Percentiles rank a stretch among this genome's conserved stretches.
phyloP scores from a whole-genome alignment of 2,329 filamentous ascomycete genomes.

The Fusarium sororula region DNA sequence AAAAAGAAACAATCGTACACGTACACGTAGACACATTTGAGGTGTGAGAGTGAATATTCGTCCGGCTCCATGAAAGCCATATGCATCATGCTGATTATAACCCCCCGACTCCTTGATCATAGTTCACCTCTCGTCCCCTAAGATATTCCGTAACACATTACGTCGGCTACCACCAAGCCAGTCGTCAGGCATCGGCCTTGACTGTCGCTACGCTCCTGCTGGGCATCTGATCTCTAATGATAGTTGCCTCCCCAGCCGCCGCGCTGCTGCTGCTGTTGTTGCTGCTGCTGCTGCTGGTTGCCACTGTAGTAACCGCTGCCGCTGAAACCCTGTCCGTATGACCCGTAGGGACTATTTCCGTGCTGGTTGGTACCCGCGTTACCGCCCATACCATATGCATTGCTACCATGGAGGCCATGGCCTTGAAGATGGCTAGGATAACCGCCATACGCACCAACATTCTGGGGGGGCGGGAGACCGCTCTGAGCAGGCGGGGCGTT shows the following conservation, averaged over 20 bases:
- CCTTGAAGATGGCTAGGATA: slow-evolving; percentile 65
- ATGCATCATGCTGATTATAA: slow-evolving; percentile 46
- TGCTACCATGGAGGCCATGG: slow-evolving; percentile 63
- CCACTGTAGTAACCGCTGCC: slow-evolving; percentile 58
- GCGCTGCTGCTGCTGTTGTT: slow-evolving; percentile 50
- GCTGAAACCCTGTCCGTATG: slow-evolving; percentile 59
- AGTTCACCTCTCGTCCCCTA: slow-evolving; percentile 32
- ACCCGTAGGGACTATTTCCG: slow-evolving; percentile 62
- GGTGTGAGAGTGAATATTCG: slow-evolving; percentile 41
- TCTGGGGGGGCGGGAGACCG: slow-evolving; percentile 65
- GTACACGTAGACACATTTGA: slow-evolving; percentile 48
- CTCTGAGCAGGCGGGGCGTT: slow-evolving; percentile 59
- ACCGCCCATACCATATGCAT: slow-evolving; percentile 64
- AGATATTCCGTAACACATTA: slow-evolving; percentile 26
- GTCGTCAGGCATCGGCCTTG: not conserved
- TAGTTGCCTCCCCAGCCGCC: slow-evolving; percentile 70
- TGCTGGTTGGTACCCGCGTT: slow-evolving; percentile 62
- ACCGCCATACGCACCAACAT: slow-evolving; percentile 63
- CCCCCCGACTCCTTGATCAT: slow-evolving; percentile 37
- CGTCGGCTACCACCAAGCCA: slow-evolving; percentile 38
- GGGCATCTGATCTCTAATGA: slow-evolving; percentile 50
- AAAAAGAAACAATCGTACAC: slow-evolving; percentile 50
- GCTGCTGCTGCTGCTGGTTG: slow-evolving; percentile 51
- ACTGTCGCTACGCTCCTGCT: not conserved
- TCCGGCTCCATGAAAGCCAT: slow-evolving; percentile 38